These are phyloP conservation scores for Phytophthora pseudosyringae DNA, from an alignment of 352 stramenopile genomes.

Conservation along the genomic window DNA sequence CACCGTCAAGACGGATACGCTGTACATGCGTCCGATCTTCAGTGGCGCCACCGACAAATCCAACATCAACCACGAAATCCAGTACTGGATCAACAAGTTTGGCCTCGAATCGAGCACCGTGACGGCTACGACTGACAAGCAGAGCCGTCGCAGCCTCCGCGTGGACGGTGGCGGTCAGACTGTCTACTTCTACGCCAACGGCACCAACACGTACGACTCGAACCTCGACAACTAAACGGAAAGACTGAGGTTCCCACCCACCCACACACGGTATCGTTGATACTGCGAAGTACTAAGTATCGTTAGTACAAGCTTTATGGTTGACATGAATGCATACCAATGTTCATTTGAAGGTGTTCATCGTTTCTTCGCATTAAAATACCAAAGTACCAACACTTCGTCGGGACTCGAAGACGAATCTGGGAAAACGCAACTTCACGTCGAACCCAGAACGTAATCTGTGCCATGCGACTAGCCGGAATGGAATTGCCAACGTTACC, in stretches of 20 bases:
- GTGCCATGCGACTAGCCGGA: neutral
- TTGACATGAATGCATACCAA: too few species aligned
- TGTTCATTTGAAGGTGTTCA: too few species aligned
- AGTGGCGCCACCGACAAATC: conserved; percentile 49
- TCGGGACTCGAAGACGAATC: neutral
- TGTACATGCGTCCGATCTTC: conserved; percentile 68
- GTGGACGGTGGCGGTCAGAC: neutral
- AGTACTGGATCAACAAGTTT: conserved; percentile 59
- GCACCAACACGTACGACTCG: conserved; percentile 34
- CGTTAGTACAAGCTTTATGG: too few species aligned
- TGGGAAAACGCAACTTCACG: conserved; percentile 10
- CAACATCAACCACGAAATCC: conserved; percentile 53
- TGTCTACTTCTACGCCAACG: conserved; percentile 43
- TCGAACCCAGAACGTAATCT: neutral
- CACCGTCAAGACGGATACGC: conserved; percentile 43
- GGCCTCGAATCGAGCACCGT: conserved; percentile 36
- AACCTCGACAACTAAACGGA: too few species aligned
- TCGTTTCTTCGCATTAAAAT: neutral
- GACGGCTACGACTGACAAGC: conserved; percentile 22
- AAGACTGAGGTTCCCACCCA: too few species aligned
- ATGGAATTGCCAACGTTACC: neutral
- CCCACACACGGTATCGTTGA: too few species aligned
- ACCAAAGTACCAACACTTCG: conserved; percentile 11
- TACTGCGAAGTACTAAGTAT: too few species aligned
- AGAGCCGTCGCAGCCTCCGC: conserved; percentile 13